Percentiles rank a stretch among this genome's conserved stretches.
phyloP scores from a whole-genome alignment of 371 early-diverging fungal genomes.

The Syncephalastrum contaminatum region DNA sequence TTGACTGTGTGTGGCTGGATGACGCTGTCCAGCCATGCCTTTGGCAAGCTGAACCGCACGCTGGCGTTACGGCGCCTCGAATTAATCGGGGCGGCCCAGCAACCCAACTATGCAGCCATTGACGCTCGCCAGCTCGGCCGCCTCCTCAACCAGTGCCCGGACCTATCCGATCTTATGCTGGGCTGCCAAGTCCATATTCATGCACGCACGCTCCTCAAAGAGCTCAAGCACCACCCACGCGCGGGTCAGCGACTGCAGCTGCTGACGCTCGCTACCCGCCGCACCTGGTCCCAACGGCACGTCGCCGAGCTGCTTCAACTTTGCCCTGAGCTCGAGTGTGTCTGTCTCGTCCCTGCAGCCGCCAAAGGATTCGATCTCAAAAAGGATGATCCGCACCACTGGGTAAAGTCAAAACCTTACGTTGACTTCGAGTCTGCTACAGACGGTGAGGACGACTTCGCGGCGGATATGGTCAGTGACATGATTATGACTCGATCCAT shows the following conservation, averaged over 20 bases:
- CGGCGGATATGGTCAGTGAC: constrained; percentile 9
- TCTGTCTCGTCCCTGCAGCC: constrained; percentile 29
- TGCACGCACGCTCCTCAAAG: constrained; percentile 27
- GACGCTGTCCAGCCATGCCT: constrained; percentile 36
- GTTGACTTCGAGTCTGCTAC: background rate
- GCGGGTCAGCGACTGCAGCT: constrained; percentile 17
- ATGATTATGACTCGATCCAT: constrained; percentile 13
- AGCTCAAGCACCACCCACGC: constrained; percentile 10
- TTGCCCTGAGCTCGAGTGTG: constrained; percentile 21
- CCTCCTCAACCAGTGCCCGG: constrained; percentile 25
- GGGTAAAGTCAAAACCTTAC: constrained; percentile 4
- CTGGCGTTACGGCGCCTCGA: constrained; percentile 20
- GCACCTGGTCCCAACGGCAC: constrained; percentile 36
- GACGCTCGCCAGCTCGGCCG: constrained; percentile 27
- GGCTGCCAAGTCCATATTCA: constrained; percentile 40
- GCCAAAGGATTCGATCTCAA: constrained; percentile 17
- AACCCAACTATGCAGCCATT: constrained; percentile 32
- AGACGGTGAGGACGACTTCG: constrained; percentile 5
- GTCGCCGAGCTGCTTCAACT: constrained; percentile 25
- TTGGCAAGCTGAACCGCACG: constrained; percentile 8
- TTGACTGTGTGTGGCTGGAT: constrained; percentile 35
- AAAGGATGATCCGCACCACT: constrained; percentile 6
- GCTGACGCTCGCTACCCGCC: constrained; percentile 27
- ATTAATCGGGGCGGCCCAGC: constrained; percentile 24
- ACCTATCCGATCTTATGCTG: constrained; percentile 25